Base-by-base conservation (phyloP, 2,329 filamentous ascomycete genomes). In the Cadophora luteo-olivacea region DNA sequence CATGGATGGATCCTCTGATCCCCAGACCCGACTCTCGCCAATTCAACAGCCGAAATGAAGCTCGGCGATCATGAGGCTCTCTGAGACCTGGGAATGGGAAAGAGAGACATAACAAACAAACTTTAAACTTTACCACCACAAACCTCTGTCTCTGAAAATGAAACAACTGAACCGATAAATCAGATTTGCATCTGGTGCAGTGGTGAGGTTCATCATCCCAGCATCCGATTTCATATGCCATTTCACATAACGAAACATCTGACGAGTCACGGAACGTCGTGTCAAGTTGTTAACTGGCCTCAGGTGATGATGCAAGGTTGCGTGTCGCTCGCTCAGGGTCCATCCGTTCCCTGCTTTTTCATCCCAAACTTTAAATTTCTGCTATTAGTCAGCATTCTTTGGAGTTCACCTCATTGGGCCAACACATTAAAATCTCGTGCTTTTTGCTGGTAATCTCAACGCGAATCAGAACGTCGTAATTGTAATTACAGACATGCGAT, bases 21-120 rank as follows among this genome's bases (percentile, higher is more conserved):
- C 29, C 24, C 32, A 36, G 32, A 57, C 29, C 29, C 16, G 25
- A 55, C 4, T 29, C 25, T 14, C 7, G 25, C 16, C 25, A 38
- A 14, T n/a, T n/a, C 7, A 4, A 33, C 16, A 38, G 29, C 33
- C 54, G 54, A 57, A n/a, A 36, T 57, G 54, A 38, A 38, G 33
- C 19, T 41, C 55, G 36, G 55, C 55, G 55, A 60, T 60, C 55
- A 60, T 60, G 55, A 38, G 55, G 55, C 55, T 60, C 55, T 38
- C 8, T n/a, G 29, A 38, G 29, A 24, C 32, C 16, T 36, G 54
- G 9, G 5, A 16, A 19, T 16, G 32, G 16, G 29, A 9, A 22
- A 38, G 19, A 22, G 22, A 33, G 16, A 38, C 32, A 38, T n/a
- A 6, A 22, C 2, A 19, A 22, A 4, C 7, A 36, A n/a, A 24